Base-by-base conservation (phyloP, 2,329 filamentous ascomycete species). In the Neonectria sp. region DNA sequence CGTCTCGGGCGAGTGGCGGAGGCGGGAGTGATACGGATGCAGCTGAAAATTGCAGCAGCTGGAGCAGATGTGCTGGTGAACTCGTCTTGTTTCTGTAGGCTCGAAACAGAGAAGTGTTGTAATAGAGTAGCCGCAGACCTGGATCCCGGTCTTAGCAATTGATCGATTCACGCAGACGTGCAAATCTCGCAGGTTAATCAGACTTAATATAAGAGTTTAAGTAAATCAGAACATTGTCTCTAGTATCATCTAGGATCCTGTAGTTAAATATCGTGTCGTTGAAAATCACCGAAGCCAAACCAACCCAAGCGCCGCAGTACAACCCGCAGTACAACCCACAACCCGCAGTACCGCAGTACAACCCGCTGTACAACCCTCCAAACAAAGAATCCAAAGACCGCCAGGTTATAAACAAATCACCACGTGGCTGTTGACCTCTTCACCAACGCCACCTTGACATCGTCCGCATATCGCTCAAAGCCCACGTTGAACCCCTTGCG, bases 1-100 rank as follows among this genome's bases (percentile, higher is more conserved):
- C 87, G 82, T 67, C 76, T 79, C 6, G 89, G 87, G 0, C 80
- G 84, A n/a, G 53, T 52, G 1, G 75, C 72, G 0, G 84, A 86
- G 64, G 84, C 84, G 8, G 64, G 55, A 3, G 53, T 61, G 0
- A 15, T 73, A 2, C 43, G 53, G n/a, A 27, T 13, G 11, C 27
- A 53, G 13, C 17, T 69, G 6, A 35, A 46, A 3, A 51, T 55
- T 1, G 71, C 68, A 7, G 6, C 57, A 12, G 51, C 55, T 6
- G 49, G 35, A 1, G 58, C 61, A 0, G 70, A 73, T 29, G 66
- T 71, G 17, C 2, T 12, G 0, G 49, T 72, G 3, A 46, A 48
- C 9, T 55, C 68, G 0, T 71, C 66, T 24, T 71, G 66, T 6
- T 73, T 69, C 31, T 73, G 66, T 25, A 24, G 68, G 17, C 13